Evolutionary conservation across 257 asterid species (phyloP).

Genomic region (Petunia axillaris): DNA sequence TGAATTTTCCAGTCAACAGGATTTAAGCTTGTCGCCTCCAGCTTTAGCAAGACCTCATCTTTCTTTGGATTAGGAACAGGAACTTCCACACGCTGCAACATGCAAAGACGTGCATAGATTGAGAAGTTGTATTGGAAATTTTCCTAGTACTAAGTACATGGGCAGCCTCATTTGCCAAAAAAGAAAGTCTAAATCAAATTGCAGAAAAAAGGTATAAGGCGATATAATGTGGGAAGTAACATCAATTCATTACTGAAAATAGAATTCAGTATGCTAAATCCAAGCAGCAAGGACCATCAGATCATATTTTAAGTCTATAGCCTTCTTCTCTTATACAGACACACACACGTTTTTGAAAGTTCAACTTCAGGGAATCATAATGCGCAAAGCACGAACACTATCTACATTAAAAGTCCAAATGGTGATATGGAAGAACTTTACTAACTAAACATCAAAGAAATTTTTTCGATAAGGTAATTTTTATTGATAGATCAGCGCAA

Average conservation of each 20-base stretch:
- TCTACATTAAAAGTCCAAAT: not conserved
- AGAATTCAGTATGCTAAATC: not conserved
- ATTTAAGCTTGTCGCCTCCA: conserved; percentile 74
- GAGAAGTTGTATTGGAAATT: not conserved
- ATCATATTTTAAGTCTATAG: not conserved
- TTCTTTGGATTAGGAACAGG: conserved; percentile 60
- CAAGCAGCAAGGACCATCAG: not conserved
- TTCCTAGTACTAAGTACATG: not conserved
- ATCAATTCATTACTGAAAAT: conserved; percentile 1
- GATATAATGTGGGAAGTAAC: not conserved
- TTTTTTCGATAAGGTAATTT: no score
- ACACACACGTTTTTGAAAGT: conserved; percentile 12
- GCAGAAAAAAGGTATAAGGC: not conserved
- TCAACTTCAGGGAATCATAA: not conserved
- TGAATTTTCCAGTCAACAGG: conserved; percentile 69
- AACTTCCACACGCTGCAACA: conserved; percentile 67
- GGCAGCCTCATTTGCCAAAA: not conserved
- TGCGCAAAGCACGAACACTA: not conserved
- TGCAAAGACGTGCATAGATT: not conserved
- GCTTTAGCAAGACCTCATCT: conserved; percentile 65
- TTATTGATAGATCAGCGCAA: no score
- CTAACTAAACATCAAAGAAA: conserved; percentile 3
- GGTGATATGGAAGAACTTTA: not conserved
- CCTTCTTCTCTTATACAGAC: not conserved
- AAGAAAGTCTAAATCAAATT: not conserved